Evolutionary conservation across 345 rosid genomes (phyloP).

Genomic region (Dimocarpus longan): DNA sequence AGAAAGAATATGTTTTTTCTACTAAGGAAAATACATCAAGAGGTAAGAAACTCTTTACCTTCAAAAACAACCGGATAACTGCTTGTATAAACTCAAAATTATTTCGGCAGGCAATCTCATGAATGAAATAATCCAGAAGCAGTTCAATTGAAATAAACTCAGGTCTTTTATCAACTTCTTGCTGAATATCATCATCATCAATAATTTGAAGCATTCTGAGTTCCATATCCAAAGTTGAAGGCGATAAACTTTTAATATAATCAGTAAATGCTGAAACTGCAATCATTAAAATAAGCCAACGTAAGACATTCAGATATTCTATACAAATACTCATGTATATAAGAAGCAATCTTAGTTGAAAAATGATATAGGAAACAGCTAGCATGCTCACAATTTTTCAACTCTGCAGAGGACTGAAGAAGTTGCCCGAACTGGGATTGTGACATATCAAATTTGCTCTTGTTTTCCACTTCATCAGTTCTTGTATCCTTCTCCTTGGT

Average conservation of each 20-base stretch:
- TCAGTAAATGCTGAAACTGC: conserved; percentile 78
- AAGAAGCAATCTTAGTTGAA: background rate
- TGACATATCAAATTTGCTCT: conserved; percentile 37
- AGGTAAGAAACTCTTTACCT: conserved; percentile 50
- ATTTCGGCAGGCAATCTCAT: conserved; percentile 66
- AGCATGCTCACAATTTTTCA: conserved; percentile 58
- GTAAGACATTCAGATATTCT: conserved; percentile 14
- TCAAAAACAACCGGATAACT: conserved; percentile 73
- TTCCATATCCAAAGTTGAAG: conserved; percentile 87
- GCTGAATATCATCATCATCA: conserved; percentile 53
- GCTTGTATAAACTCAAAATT: conserved; percentile 95
- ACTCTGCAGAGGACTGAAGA: conserved; percentile 59
- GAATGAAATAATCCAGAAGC: conserved; percentile 78
- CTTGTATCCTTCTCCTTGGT: conserved; percentile 37
- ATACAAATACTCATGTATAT: background rate
- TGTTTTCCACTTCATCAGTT: conserved; percentile 34
- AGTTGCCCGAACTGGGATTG: conserved; percentile 55
- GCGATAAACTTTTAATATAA: conserved; percentile 81
- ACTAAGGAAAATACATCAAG: background rate
- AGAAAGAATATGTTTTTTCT: background rate
- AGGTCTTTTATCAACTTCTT: conserved; percentile 63
- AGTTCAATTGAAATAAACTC: conserved; percentile 66
- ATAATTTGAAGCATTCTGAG: conserved; percentile 90
- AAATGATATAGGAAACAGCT: conserved; percentile 3
- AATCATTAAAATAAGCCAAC: conserved; percentile 21